A percentile compares a stretch with the other conserved stretches of the same genome.
These are phyloP conservation scores for Colletotrichum tabaci DNA, from an alignment of 2,329 filamentous ascomycete species.

Conservation along the genomic window DNA sequence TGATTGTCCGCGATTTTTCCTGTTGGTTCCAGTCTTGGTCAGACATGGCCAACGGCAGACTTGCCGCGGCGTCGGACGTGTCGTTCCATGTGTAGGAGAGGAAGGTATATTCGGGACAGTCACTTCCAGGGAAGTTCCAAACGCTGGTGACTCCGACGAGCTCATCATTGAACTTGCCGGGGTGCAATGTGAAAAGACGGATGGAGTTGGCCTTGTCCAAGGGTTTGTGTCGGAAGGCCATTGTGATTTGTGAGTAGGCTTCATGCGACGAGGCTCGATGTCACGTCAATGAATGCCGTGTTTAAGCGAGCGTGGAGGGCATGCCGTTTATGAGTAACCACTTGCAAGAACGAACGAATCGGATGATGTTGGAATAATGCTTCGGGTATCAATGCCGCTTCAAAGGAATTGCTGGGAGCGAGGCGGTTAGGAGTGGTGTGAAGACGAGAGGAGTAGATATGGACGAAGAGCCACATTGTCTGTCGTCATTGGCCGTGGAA, in stretches of 20 bases:
- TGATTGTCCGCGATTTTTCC: neutral
- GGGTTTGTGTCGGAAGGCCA: neutral
- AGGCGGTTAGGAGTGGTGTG: too few relatives aligned
- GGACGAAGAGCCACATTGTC: neutral
- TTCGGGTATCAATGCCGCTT: too few relatives aligned
- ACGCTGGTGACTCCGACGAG: neutral
- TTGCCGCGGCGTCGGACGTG: neutral
- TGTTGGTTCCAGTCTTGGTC: neutral
- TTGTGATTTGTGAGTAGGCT: neutral
- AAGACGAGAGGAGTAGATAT: neutral
- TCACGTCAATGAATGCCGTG: too few relatives aligned
- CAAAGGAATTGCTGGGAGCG: neutral
- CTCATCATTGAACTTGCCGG: neutral
- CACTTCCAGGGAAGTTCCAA: neutral
- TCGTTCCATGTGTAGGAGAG: slow-evolving; percentile 9
- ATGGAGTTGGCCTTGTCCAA: neutral
- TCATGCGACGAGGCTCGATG: neutral
- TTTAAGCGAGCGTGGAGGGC: neutral
- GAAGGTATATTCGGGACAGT: neutral
- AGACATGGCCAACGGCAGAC: neutral
- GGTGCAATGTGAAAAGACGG: neutral
- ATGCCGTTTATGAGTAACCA: neutral
- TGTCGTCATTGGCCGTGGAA: neutral
- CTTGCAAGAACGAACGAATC: neutral
- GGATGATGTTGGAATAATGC: neutral